Conservation (phyloP, 106 monocot species). For the Hemerocallis citrina region DNA sequence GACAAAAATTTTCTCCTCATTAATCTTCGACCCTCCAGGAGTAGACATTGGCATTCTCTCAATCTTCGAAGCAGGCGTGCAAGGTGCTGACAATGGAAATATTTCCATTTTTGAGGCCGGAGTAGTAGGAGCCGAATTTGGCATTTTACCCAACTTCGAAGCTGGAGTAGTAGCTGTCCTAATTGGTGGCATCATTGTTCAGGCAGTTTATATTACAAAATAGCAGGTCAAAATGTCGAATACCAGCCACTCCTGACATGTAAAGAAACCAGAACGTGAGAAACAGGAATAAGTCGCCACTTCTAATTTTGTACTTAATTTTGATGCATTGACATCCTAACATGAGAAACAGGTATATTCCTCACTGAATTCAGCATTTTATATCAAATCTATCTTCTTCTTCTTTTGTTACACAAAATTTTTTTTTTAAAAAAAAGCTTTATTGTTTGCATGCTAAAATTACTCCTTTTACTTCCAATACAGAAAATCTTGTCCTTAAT, state of each 20-base stretch:
- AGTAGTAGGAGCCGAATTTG: constrained; percentile 46
- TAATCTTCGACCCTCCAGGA: constrained; percentile 40
- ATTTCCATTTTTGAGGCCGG: constrained; percentile 71
- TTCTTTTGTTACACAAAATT: too few relatives aligned
- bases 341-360: too few relatives aligned
- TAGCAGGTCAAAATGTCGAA: background rate
- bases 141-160: constrained; percentile 53
- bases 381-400: too few relatives aligned
- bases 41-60: constrained; percentile 49
- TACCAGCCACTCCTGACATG: too few relatives aligned
- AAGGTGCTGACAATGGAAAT: constrained; percentile 36
- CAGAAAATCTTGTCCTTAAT: too few relatives aligned
- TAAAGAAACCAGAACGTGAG: background rate
- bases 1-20: constrained; percentile 94
- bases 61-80: constrained; percentile 64
- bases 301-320: too few relatives aligned
- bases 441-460: too few relatives aligned
- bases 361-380: too few relatives aligned
- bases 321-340: too few relatives aligned
- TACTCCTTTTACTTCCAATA: too few relatives aligned
- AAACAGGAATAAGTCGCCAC: too few relatives aligned
- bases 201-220: background rate
- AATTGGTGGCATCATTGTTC: constrained; percentile 17
- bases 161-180: constrained; percentile 46
- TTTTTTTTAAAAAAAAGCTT: too few relatives aligned